These are phyloP conservation scores for Dorcoceras hygrometricum DNA, from an alignment of 257 asterid species.

Conservation along the genomic window DNA sequence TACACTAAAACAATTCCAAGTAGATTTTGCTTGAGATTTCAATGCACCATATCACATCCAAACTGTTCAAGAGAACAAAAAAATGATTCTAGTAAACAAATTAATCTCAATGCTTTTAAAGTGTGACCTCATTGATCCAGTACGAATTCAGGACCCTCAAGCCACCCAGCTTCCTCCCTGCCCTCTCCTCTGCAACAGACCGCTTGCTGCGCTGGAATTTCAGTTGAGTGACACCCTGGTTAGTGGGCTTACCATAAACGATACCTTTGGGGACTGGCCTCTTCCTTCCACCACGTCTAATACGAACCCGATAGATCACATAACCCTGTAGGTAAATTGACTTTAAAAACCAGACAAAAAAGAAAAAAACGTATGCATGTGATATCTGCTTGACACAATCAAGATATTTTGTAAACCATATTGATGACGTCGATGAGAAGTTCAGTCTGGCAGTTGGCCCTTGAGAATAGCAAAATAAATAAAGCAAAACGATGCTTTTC, in stretches of 20 bases:
- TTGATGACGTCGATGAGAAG: no score
- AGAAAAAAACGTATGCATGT: not conserved
- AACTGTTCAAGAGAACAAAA: not conserved
- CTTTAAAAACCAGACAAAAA: not conserved
- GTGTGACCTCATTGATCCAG: conserved; percentile 34
- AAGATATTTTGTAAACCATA: not conserved
- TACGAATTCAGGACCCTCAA: conserved; percentile 35
- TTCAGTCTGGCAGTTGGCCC: no score
- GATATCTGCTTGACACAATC: not conserved
- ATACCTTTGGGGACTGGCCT: conserved; percentile 37
- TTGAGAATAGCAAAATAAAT: no score
- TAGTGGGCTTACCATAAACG: conserved; percentile 37
- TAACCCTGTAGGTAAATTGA: conserved; percentile 22
- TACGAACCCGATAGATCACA: conserved; percentile 34
- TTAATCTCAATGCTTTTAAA: no score
- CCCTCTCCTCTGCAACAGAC: conserved; percentile 38
- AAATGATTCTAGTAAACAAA: no score
- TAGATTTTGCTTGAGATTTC: not conserved
- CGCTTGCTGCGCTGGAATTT: conserved; percentile 41
- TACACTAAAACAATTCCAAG: no score
- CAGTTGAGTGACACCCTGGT: conserved; percentile 40
- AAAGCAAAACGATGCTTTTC: no score
- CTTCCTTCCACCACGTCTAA: conserved; percentile 39
- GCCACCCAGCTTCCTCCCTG: conserved; percentile 35
- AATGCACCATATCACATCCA: not conserved